Conservation (phyloP, 805 yeast species). For the Diddensiella santjacobensis region DNA sequence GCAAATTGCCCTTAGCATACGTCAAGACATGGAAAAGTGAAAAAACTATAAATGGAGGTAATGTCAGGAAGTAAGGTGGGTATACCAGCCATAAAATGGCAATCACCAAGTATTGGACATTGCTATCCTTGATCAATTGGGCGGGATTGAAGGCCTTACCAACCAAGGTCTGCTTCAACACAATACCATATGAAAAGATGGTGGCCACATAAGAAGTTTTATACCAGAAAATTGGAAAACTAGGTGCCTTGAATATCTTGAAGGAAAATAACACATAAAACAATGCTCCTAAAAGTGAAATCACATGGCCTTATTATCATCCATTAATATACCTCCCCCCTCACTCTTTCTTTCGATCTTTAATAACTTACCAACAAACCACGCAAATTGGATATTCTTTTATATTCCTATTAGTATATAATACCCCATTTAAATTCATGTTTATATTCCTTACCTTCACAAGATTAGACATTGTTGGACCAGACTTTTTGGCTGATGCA, state of each 20-base stretch:
- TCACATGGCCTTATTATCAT: conserved; percentile 35
- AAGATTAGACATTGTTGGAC: not conserved
- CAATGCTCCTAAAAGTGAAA: conserved; percentile 41
- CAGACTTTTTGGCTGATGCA: not conserved
- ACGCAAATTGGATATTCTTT: not conserved
- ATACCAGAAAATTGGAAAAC: conserved; percentile 49
- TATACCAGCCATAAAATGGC: conserved; percentile 56
- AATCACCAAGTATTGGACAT: conserved; percentile 63
- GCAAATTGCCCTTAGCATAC: conserved; percentile 58
- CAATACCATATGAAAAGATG: conserved; percentile 69
- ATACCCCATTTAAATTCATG: too few species aligned
- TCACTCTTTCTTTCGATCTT: too few species aligned
- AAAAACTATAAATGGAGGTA: conserved; percentile 71
- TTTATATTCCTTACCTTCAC: not conserved
- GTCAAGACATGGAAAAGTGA: conserved; percentile 79
- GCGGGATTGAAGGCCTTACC: conserved; percentile 24
- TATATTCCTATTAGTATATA: too few species aligned
- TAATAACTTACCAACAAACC: conserved; percentile 5
- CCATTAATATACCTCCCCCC: too few species aligned
- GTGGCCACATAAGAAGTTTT: conserved; percentile 59
- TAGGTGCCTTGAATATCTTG: conserved; percentile 23
- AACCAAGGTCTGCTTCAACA: conserved; percentile 56
- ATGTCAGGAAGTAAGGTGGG: conserved; percentile 56
- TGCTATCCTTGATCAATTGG: conserved; percentile 55
- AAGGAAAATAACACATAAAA: conserved; percentile 38